Evolutionary conservation across 768 basidiomycete genomes (phyloP).

Genomic region (Auricularia cornea): DNA sequence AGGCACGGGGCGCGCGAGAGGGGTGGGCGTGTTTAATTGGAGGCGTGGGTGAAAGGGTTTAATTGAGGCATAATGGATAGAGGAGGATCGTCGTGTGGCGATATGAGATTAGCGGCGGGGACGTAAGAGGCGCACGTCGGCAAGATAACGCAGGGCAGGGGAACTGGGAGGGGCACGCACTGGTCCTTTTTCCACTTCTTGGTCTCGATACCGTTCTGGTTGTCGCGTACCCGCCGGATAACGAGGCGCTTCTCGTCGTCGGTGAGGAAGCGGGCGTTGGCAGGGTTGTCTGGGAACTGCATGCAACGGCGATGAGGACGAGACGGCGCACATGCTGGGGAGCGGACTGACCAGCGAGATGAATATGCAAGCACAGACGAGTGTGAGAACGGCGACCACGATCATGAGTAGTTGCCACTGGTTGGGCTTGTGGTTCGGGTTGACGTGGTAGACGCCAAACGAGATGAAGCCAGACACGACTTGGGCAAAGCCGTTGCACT

Average conservation of each 20-base stretch:
- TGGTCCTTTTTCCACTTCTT: slow-evolving; percentile 19
- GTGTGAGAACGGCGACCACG: slow-evolving; percentile 14
- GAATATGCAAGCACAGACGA: slow-evolving; percentile 13
- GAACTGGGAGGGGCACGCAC: slow-evolving; percentile 1
- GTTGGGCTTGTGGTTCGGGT: slow-evolving; percentile 2
- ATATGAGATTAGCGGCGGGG: slow-evolving; percentile 2
- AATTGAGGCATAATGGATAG: too few species aligned
- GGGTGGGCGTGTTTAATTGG: too few species aligned
- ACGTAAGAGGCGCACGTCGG: slow-evolving; percentile 14
- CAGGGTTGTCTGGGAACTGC: slow-evolving; percentile 19
- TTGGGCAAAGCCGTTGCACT: slow-evolving; percentile 15
- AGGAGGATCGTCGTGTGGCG: neutral
- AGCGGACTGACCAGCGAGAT: neutral
- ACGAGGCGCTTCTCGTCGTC: slow-evolving; percentile 16
- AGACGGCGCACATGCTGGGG: too few species aligned
- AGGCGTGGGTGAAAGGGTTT: too few species aligned
- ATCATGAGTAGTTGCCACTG: slow-evolving; percentile 20
- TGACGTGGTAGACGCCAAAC: slow-evolving; percentile 12
- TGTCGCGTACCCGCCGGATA: slow-evolving; percentile 17
- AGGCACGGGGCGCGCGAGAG: neutral
- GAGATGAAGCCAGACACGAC: slow-evolving; percentile 15
- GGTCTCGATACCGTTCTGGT: slow-evolving; percentile 22
- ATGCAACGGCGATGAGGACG: too few species aligned
- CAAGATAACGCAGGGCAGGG: neutral
- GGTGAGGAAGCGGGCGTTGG: slow-evolving; percentile 17